Evolutionary conservation across 2,329 filamentous ascomycete genomes (phyloP).

Genomic region (Geosmithia morbida): DNA sequence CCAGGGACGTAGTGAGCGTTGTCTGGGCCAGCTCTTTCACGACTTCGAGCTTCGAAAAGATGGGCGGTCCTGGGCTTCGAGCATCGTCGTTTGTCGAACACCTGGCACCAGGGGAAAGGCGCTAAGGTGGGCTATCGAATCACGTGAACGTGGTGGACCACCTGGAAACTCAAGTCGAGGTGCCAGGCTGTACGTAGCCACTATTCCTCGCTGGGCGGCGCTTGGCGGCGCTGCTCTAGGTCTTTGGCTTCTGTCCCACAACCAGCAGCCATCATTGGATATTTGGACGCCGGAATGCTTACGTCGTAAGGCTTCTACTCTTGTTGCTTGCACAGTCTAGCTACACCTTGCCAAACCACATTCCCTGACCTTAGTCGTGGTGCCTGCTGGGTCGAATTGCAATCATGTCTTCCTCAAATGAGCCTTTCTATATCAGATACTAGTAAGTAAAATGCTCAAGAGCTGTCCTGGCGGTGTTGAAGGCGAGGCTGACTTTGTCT

Average conservation of each 20-base stretch:
- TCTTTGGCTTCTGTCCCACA: background rate
- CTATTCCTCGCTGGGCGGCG: background rate
- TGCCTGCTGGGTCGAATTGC: background rate
- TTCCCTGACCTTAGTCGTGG: background rate
- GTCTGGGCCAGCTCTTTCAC: conserved; percentile 12
- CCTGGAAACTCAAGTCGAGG: background rate
- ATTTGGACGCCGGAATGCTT: background rate
- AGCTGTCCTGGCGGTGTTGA: background rate
- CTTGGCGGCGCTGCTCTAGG: background rate
- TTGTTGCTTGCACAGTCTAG: background rate
- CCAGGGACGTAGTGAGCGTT: conserved; percentile 6
- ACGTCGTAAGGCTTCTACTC: background rate
- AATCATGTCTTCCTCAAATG: conserved; percentile 51
- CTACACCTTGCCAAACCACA: background rate
- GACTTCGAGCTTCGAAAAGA: conserved; percentile 17
- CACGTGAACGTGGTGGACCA: conserved; percentile 14
- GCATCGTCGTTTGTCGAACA: conserved; percentile 16
- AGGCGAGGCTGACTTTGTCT: background rate
- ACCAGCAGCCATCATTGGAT: background rate
- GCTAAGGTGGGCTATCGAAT: conserved; percentile 4
- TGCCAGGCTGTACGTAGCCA: background rate
- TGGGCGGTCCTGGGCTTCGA: conserved; percentile 15
- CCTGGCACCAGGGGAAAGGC: conserved; percentile 21
- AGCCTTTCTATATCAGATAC: conserved; percentile 92
- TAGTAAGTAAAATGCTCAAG: conserved; percentile 50